Evolutionary conservation across 2,329 filamentous ascomycete species (phyloP), one percentile per base, ranked within the genome.

Genomic region (Cladosporium sphaerospermum): DNA sequence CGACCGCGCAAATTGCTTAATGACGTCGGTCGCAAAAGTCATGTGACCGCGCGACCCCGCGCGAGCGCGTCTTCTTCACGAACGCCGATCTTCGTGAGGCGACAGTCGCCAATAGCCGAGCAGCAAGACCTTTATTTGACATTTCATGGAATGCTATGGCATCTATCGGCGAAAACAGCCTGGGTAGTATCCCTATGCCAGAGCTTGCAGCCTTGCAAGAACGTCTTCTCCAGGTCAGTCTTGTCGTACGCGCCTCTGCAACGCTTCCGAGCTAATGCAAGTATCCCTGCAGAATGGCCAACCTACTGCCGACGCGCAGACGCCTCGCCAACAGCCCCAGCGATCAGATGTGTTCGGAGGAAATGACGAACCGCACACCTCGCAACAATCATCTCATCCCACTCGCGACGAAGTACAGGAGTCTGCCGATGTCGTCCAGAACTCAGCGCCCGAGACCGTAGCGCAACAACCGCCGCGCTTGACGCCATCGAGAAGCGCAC

Each of bases 241-340:
- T 11, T 18, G 13, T n/a, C 13, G 13, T 11, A 32, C 13, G 11
- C 13, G 9, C 13, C 42, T 44, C 16, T 32, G 19, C 42, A 28
- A 23, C 14, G 37, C 45, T 51, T 40, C 14, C 40, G 18, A 13
- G 54, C 57, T 66, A 61, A 65, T 61, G 59, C 59, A 56, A 60
- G 45, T 37, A 63, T 56, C 61, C 62, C 57, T 63, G 64, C 57
- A 63, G 57, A 43, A 53, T 37, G 53, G 53, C 43, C 53, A 58
- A 59, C 55, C 55, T 53, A 52, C 54, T 52, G 53, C 34, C 32
- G 52, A 31, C 42, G 42, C 50, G 42, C 42, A 53, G 42, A 54
- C 52, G 47, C 33, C 53, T 45, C 46, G 43, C 36, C 45, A 36
- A 32, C 45, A 55, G 36, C n/a, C 36, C n/a, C 13, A 14, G 4